phyloP scores from a whole-genome alignment of 257 asterid genomes.

The Solanum corneliomulleri region DNA sequence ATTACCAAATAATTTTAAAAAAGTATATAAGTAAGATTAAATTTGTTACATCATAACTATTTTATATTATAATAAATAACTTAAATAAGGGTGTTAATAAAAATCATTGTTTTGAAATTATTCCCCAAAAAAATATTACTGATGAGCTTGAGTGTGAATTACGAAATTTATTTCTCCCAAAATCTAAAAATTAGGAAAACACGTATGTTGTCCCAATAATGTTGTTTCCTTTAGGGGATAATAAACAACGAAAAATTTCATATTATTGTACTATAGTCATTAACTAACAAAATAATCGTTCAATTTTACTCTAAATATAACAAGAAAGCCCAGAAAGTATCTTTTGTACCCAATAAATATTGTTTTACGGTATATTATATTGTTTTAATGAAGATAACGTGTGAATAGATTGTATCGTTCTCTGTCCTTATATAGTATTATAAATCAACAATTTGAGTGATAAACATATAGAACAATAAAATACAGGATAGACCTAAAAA shows the following conservation, averaged over 20 bases:
- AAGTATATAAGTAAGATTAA: not conserved
- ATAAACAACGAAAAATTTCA: not conserved
- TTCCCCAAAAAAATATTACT: not conserved
- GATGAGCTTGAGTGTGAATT: not conserved
- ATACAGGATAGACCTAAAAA: not conserved
- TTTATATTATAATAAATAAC: not conserved
- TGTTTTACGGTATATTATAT: no score
- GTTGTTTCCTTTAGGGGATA: not conserved
- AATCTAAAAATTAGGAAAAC: not conserved
- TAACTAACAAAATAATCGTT: not conserved
- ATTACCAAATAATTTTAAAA: not conserved
- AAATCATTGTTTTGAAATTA: not conserved
- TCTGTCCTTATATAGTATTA: accelerated
- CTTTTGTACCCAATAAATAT: not conserved
- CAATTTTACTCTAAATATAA: not conserved
- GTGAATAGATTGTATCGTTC: no score
- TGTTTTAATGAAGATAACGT: no score
- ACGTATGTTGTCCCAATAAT: not conserved
- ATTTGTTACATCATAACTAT: not conserved
- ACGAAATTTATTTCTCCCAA: not conserved
- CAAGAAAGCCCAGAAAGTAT: not conserved
- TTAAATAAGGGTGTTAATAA: not conserved
- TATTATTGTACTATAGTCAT: not conserved
- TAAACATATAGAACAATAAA: no score
- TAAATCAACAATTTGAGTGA: not conserved